Percentiles rank a stretch among this genome's conserved stretches.
phyloP scores from a whole-genome alignment of 495 filamentous ascomycete genomes.

The Neurospora sp. region DNA sequence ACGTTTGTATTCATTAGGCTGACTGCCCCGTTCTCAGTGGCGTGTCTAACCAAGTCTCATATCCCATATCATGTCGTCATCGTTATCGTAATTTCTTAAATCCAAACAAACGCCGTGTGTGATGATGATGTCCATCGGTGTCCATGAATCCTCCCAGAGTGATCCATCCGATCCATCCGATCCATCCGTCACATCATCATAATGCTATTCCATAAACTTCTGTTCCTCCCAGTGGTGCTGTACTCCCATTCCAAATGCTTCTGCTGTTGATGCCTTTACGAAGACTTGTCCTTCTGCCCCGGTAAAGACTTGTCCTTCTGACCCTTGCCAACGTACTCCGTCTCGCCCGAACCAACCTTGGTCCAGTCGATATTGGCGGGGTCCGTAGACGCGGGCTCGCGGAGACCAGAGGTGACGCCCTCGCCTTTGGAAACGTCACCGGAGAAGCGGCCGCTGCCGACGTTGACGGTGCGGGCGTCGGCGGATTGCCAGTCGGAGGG shows the following conservation, averaged over 20 bases:
- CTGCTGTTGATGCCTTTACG: neutral
- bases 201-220: neutral
- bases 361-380: constrained; percentile 36
- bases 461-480: constrained; percentile 57
- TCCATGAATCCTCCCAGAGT: neutral
- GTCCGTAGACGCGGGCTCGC: constrained; percentile 51
- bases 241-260: neutral
- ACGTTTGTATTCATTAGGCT: neutral
- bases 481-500: constrained; percentile 64
- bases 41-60: neutral
- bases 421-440: constrained; percentile 45
- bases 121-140: neutral
- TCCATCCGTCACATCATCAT: neutral
- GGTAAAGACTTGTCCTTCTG: neutral
- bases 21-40: neutral
- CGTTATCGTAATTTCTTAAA: neutral
- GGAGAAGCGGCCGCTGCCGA: constrained; percentile 49
- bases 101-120: neutral
- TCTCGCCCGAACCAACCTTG: constrained; percentile 42
- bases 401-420: constrained; percentile 41
- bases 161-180: neutral
- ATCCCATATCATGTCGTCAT: neutral
- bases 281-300: neutral
- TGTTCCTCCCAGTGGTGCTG: neutral
- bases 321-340: constrained; percentile 1